Conservation (phyloP, 805 yeast species). For the Candida berthetii region DNA sequence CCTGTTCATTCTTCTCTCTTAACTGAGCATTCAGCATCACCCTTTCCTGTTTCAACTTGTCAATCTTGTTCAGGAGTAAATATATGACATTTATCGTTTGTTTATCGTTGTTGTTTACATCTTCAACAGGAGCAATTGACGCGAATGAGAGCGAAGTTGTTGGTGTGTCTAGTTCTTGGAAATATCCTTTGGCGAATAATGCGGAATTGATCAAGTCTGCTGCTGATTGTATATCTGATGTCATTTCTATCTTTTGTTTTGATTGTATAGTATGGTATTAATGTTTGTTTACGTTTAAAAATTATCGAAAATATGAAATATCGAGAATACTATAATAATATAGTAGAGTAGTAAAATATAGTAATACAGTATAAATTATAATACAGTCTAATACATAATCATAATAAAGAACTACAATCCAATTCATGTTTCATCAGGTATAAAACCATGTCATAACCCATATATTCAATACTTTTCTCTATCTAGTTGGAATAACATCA, state of each 20-base stretch:
- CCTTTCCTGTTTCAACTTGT: conserved; percentile 6
- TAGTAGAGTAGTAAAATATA: too few species aligned
- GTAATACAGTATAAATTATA: too few species aligned
- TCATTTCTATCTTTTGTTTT: conserved; percentile 1
- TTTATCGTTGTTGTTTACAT: conserved; percentile 5
- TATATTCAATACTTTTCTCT: background rate
- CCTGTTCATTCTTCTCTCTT: conserved; percentile 6
- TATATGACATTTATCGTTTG: conserved; percentile 8
- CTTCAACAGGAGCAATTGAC: background rate
- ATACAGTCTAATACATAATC: background rate
- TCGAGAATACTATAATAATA: too few species aligned
- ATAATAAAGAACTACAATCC: background rate
- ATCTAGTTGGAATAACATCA: too few species aligned
- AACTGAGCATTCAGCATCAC: conserved; percentile 1
- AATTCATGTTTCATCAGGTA: too few species aligned
- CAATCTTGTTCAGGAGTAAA: conserved; percentile 7
- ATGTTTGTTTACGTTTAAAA: background rate
- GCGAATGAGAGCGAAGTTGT: background rate
- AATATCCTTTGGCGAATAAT: conserved; percentile 9
- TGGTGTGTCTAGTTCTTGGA: background rate
- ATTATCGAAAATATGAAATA: too few species aligned
- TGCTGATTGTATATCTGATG: conserved; percentile 7
- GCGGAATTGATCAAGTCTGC: conserved; percentile 9
- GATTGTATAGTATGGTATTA: background rate
- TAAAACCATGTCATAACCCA: background rate